Evolutionary conservation across 257 asterid genomes (phyloP).

Genomic region (Solanum pinnatisectum): DNA sequence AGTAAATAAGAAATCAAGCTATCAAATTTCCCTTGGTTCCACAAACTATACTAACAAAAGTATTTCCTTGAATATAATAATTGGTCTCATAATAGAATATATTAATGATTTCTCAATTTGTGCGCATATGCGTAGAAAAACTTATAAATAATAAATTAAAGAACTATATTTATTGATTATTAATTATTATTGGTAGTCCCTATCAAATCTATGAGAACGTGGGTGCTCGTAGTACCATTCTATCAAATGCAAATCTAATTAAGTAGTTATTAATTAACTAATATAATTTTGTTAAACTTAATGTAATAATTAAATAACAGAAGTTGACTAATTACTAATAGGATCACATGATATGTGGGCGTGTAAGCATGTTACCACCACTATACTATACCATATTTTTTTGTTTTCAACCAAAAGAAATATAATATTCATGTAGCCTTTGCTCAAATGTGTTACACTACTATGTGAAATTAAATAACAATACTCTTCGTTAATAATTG

Average conservation of each 20-base stretch:
- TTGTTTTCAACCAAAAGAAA: background rate
- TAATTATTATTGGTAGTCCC: background rate
- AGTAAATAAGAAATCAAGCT: background rate
- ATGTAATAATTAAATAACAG: background rate
- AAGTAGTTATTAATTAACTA: background rate
- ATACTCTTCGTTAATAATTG: background rate
- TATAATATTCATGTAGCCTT: background rate
- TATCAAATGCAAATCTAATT: background rate
- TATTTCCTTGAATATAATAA: background rate
- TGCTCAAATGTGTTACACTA: background rate
- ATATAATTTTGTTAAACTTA: background rate
- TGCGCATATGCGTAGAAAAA: background rate
- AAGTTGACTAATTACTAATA: conserved; percentile 4
- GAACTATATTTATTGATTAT: background rate
- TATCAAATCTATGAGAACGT: background rate
- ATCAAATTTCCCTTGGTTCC: background rate
- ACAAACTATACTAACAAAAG: background rate
- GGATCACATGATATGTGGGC: conserved; percentile 13
- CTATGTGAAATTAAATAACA: background rate
- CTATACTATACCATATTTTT: background rate
- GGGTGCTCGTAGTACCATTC: background rate
- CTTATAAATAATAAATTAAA: background rate
- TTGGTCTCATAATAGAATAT: background rate
- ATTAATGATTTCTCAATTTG: background rate
- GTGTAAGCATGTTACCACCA: background rate